Evolutionary conservation across 805 yeast genomes (phyloP), one percentile per base, ranked within the genome.

Genomic region (Wickerhamiella australiensis): DNA sequence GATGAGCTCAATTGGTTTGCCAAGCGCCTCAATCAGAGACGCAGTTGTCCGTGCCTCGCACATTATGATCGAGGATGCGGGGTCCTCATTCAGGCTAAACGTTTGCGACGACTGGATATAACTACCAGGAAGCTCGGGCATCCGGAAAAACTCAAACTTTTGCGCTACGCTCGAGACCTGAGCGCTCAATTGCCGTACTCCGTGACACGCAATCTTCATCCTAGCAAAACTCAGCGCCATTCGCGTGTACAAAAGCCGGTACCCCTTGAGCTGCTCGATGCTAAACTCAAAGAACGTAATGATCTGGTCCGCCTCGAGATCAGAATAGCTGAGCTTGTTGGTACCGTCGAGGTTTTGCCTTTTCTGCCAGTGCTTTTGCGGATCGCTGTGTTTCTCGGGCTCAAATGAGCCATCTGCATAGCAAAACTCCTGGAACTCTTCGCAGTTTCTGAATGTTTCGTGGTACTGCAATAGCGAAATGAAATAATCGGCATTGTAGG

Each of bases 401-500:
- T 61, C 11, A 60, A 56, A 2, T 64, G 56, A 27, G 70, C 44
- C 50, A 21, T 42, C 46, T 2, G 41, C 25, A 27, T 33, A 43
- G 18, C 36, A 57, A 54, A 75, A 75, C 46, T 70, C 72, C 71
- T 72, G 68, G 6, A 75, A 35, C 8, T 70, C 55, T 27, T 65
- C 72, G 52, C 70, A 67, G 3, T 64, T 57, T 3, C 59, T 43
- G 15, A 68, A 57, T 3, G 66, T 60, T 12, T 66, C 66, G 54
- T 67, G 77, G 40, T 26, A 37, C 21, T 65, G 60, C 5, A 65
- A 52, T 3, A 79, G 53, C n/a, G 69, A 62, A 12, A 82, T 58
- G 31, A 79, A 65, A 6, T 72, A 54, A 54, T 80, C 80, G 31
- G 80, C 33, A n/a, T 22, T 22, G 54, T 31, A 67, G 64, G 33